phyloP scores from a whole-genome alignment of 306 rosid genomes.

The Gynostemma pentaphyllum region DNA sequence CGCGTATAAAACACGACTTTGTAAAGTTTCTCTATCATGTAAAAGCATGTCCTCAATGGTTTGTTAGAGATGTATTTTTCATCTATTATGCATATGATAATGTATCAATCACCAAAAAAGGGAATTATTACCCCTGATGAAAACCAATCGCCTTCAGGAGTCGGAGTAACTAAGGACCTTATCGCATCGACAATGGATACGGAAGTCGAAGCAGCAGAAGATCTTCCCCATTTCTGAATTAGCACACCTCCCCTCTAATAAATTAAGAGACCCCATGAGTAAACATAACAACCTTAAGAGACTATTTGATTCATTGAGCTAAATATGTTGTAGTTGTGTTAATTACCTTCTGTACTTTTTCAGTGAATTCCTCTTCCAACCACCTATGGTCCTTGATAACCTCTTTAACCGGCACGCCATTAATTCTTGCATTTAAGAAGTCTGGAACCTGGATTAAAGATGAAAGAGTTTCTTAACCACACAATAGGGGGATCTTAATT shows the following conservation, averaged over 20 bases:
- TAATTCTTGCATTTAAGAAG: slow-evolving; percentile 78
- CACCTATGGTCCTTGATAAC: slow-evolving; percentile 81
- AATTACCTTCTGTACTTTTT: slow-evolving; percentile 74
- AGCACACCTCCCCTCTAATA: slow-evolving; percentile 90
- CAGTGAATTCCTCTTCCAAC: slow-evolving; percentile 90
- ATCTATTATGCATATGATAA: neutral
- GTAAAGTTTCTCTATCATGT: neutral
- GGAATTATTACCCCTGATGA: slow-evolving; percentile 69
- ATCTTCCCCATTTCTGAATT: slow-evolving; percentile 94
- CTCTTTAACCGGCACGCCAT: slow-evolving; percentile 74
- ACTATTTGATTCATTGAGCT: neutral
- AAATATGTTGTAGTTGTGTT: neutral
- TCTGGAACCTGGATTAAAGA: slow-evolving; percentile 68
- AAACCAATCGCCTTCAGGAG: slow-evolving; percentile 98
- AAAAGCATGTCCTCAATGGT: neutral
- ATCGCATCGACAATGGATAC: slow-evolving; percentile 86
- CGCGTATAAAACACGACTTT: no score
- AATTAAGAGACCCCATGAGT: slow-evolving; percentile 1
- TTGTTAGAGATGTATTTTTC: no score
- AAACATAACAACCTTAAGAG: neutral
- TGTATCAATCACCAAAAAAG: neutral
- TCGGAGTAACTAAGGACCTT: slow-evolving; percentile 67
- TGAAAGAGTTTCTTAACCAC: slow-evolving; percentile 9
- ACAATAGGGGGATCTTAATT: slow-evolving; percentile 5
- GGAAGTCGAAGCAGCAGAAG: slow-evolving; percentile 96